Evolutionary conservation across 352 stramenopile species (phyloP).

Genomic region (Blastocystis sp.): DNA sequence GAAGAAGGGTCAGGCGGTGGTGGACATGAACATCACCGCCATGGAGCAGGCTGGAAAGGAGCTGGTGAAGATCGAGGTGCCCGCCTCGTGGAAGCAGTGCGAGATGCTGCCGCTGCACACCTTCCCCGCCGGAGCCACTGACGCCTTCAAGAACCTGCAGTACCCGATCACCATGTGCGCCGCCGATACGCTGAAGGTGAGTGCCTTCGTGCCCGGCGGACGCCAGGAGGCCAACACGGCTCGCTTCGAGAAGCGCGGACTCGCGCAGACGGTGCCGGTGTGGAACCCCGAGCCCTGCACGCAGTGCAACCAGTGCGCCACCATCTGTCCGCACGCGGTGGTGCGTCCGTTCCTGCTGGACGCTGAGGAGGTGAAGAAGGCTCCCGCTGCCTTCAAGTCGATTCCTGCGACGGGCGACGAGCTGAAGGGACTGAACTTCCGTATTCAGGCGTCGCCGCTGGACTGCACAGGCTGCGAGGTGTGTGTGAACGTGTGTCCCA

Average conservation of each 20-base stretch:
- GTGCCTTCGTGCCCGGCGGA: slow-evolving; percentile 63
- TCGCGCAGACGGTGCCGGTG: slow-evolving; percentile 60
- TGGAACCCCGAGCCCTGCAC: slow-evolving; percentile 62
- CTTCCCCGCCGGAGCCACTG: too few relatives aligned
- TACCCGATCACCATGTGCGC: slow-evolving; percentile 59
- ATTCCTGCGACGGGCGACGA: too few relatives aligned
- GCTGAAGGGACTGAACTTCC: slow-evolving; percentile 64
- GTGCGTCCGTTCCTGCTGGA: slow-evolving; percentile 65
- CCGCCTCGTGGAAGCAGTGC: slow-evolving; percentile 59
- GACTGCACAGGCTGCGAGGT: slow-evolving; percentile 66
- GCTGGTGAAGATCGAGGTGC: slow-evolving; percentile 57
- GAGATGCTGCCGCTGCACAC: slow-evolving; percentile 59
- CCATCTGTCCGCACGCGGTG: slow-evolving; percentile 64
- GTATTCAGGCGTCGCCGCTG: slow-evolving; percentile 63
- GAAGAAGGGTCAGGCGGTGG: neutral
- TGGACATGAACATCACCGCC: slow-evolving; percentile 9
- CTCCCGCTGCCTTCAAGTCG: slow-evolving; percentile 62
- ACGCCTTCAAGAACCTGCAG: slow-evolving; percentile 61
- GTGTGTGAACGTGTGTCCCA: slow-evolving; percentile 64
- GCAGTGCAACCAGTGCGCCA: slow-evolving; percentile 62
- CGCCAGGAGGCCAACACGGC: slow-evolving; percentile 62
- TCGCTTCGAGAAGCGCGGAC: slow-evolving; percentile 62
- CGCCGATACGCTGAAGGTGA: slow-evolving; percentile 64
- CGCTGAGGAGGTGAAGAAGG: slow-evolving; percentile 58
- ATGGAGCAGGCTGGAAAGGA: neutral